Conservation (phyloP, 345 rosid species). For the Firmiana major region DNA sequence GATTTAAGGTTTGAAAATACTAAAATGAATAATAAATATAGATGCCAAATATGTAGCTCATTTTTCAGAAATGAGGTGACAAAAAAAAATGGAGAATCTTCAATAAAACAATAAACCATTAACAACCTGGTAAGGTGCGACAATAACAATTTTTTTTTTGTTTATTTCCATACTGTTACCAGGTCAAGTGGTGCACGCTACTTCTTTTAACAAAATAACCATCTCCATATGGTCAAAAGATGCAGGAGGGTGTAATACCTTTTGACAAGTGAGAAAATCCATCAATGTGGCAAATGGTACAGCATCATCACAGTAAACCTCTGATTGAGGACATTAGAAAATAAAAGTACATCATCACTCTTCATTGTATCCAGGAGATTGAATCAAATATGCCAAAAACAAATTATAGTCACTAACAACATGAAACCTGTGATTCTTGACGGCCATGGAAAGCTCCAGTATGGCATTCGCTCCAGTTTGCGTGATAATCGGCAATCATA, state of each 20-base stretch:
- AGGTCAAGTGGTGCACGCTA: neutral
- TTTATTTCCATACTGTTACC: neutral
- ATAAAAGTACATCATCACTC: neutral
- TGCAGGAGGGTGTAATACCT: conserved; percentile 40
- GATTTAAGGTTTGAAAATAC: neutral
- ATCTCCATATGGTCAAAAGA: neutral
- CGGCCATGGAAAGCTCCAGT: conserved; percentile 62
- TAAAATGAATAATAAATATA: neutral
- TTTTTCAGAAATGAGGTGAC: neutral
- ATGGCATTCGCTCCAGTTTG: conserved; percentile 46
- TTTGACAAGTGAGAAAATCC: conserved; percentile 57
- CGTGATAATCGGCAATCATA: conserved; percentile 44
- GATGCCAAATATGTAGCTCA: neutral
- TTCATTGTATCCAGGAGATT: neutral
- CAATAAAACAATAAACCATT: neutral
- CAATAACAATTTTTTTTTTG: neutral
- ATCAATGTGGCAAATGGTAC: conserved; percentile 55
- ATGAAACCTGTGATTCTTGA: conserved; percentile 62
- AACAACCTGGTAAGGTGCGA: neutral
- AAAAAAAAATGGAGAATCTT: neutral
- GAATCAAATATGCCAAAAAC: neutral
- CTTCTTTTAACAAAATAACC: neutral
- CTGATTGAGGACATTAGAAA: conserved; percentile 34
- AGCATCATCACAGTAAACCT: conserved; percentile 40
- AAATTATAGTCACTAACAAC: conserved; percentile 5